Evolutionary conservation across 768 basidiomycete species (phyloP).

Genomic region (Naganishia friedmannii): DNA sequence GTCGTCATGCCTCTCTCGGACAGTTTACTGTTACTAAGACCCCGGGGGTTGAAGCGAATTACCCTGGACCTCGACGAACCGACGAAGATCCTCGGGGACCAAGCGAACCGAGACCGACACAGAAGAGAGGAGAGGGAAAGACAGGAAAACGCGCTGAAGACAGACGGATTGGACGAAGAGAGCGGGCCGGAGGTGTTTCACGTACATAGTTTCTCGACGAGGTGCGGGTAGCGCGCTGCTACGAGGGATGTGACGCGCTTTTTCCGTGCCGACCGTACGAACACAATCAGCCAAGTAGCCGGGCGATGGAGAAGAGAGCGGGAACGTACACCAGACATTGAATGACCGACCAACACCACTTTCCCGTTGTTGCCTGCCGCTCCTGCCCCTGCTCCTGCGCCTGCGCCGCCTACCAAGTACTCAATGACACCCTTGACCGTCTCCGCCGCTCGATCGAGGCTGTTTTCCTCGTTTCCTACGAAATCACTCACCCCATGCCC

Average conservation of each 20-base stretch:
- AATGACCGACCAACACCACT: slow-evolving; percentile 24
- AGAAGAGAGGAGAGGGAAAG: no score
- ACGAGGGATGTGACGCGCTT: slow-evolving; percentile 21
- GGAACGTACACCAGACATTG: slow-evolving; percentile 27
- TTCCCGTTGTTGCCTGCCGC: not conserved
- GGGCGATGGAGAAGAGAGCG: not conserved
- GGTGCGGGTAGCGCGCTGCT: not conserved
- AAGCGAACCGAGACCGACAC: no score
- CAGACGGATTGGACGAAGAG: not conserved
- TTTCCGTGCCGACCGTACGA: no score
- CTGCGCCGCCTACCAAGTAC: not conserved
- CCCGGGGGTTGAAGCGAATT: no score
- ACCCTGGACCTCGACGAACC: no score
- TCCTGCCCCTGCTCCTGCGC: not conserved
- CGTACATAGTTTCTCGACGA: slow-evolving; percentile 27
- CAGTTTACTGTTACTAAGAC: no score
- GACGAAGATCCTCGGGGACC: no score
- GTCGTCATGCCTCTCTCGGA: no score
- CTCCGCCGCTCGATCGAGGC: slow-evolving; percentile 12
- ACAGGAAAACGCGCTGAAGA: no score
- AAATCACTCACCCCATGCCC: slow-evolving; percentile 26
- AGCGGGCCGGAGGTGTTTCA: no score
- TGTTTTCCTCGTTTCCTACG: not conserved
- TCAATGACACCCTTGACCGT: slow-evolving; percentile 13
- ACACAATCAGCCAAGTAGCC: no score